Conservation (phyloP, 768 basidiomycete genomes). For the Boletus subparvulus region DNA sequence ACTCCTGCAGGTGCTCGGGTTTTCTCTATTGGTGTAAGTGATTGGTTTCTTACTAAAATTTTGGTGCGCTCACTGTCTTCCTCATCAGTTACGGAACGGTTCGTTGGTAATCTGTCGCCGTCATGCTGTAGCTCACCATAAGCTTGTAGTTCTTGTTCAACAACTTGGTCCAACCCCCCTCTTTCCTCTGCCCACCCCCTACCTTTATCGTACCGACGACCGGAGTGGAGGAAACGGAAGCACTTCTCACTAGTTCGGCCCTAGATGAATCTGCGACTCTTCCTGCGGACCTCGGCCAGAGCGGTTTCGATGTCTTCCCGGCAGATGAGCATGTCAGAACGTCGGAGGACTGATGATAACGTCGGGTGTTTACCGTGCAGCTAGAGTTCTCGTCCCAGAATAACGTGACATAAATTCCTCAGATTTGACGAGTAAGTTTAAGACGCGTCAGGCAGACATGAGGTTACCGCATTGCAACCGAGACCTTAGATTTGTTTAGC, state of each 20-base stretch:
- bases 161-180: constrained; percentile 66
- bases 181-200: constrained; percentile 52
- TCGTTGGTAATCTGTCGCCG: constrained; percentile 23
- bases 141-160: constrained; percentile 80
- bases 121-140: constrained; percentile 7
- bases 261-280: constrained; percentile 83
- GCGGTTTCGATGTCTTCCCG: constrained; percentile 82
- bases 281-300: constrained; percentile 77
- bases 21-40: constrained; percentile 85
- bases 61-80: constrained; percentile 10
- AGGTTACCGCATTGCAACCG: background rate
- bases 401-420: background rate
- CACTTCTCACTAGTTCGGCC: constrained; percentile 39
- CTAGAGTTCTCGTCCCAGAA: background rate
- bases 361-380: background rate
- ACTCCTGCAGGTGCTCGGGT: constrained; percentile 79
- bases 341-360: constrained; percentile 10
- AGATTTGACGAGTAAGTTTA: background rate
- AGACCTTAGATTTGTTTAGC: background rate
- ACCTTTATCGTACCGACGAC: constrained; percentile 27
- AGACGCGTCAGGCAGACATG: background rate
- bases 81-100: constrained; percentile 79
- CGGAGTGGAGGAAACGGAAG: constrained; percentile 60
- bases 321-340: constrained; percentile 36
- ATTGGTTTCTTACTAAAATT: constrained; percentile 7